Percentiles rank a stretch among this genome's conserved stretches.
phyloP scores from a whole-genome alignment of 495 filamentous ascomycete species.

The Penicillium samsonianum region DNA sequence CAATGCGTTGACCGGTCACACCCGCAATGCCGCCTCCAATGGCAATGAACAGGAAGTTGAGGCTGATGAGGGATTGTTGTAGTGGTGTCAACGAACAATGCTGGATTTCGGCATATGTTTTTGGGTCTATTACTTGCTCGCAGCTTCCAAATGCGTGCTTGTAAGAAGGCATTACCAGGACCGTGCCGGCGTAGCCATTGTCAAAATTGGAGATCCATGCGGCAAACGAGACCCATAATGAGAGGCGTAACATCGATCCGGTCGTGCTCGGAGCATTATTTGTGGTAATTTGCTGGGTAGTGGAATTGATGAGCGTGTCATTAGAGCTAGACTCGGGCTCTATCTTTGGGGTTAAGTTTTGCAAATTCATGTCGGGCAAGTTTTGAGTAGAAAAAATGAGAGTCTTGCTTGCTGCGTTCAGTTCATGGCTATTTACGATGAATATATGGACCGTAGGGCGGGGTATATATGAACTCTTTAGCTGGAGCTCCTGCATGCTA shows the following conservation, averaged over 20 bases:
- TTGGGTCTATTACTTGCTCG: conserved; percentile 17
- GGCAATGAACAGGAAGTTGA: conserved; percentile 31
- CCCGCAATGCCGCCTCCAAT: conserved; percentile 30
- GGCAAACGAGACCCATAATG: conserved; percentile 29
- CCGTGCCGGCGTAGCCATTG: conserved; percentile 27
- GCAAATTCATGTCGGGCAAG: not conserved
- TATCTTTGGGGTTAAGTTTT: not conserved
- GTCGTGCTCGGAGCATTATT: conserved; percentile 12
- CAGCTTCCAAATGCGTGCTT: conserved; percentile 28
- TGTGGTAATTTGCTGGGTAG: not conserved
- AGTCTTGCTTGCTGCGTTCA: not conserved
- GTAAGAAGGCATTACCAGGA: conserved; percentile 34
- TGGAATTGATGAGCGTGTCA: not conserved
- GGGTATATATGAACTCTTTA: not conserved
- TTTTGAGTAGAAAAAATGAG: not conserved
- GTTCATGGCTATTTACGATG: not conserved
- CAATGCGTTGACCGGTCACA: conserved; percentile 23
- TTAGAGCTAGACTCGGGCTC: not conserved
- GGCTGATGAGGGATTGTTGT: conserved; percentile 33
- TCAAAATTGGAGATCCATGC: conserved; percentile 34
- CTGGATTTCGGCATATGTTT: conserved; percentile 7
- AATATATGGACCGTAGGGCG: not conserved
- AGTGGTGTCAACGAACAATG: conserved; percentile 27
- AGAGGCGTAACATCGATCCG: conserved; percentile 26
- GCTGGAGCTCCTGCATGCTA: too few relatives aligned